Conservation (phyloP, 495 filamentous ascomycete species). For the Podospora didyma region DNA sequence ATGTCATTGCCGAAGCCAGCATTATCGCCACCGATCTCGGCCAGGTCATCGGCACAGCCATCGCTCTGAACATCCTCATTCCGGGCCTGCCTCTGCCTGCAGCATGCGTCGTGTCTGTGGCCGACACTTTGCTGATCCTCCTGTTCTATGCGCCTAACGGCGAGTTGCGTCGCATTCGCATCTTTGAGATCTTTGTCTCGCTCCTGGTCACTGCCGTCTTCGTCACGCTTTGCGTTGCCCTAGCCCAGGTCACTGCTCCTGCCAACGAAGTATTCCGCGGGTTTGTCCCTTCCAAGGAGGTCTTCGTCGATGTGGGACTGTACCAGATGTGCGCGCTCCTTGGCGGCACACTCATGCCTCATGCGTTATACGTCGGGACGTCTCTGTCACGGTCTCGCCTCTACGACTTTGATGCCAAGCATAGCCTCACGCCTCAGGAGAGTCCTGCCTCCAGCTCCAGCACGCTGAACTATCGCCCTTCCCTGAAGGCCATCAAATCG, state of each 20-base stretch:
- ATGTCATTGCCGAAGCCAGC: slow-evolving; percentile 21
- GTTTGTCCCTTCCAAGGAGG: slow-evolving; percentile 13
- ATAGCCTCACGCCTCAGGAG: not conserved
- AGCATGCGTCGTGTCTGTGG: slow-evolving; percentile 14
- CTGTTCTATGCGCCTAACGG: slow-evolving; percentile 16
- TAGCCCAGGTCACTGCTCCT: slow-evolving; percentile 11
- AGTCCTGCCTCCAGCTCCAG: slow-evolving; percentile 17
- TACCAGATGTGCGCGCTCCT: slow-evolving; percentile 18
- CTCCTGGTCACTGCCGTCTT: slow-evolving; percentile 13
- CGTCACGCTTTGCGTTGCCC: slow-evolving; percentile 15
- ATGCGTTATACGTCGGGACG: slow-evolving; percentile 18
- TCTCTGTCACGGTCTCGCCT: slow-evolving; percentile 9
- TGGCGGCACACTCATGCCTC: slow-evolving; percentile 17
- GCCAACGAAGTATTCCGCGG: slow-evolving; percentile 12
- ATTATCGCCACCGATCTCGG: slow-evolving; percentile 27
- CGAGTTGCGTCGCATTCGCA: slow-evolving; percentile 14
- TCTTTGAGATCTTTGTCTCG: slow-evolving; percentile 18
- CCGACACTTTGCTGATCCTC: slow-evolving; percentile 15
- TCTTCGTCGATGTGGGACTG: slow-evolving; percentile 15
- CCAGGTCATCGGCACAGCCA: slow-evolving; percentile 20
- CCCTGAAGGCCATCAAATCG: slow-evolving; percentile 61
- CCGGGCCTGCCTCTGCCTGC: slow-evolving; percentile 15
- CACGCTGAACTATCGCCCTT: slow-evolving; percentile 59
- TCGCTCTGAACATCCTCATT: slow-evolving; percentile 18
- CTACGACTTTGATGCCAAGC: slow-evolving; percentile 14